These are phyloP conservation scores for Calonectria montana DNA, from an alignment of 2,329 filamentous ascomycete genomes.

Conservation along the genomic window DNA sequence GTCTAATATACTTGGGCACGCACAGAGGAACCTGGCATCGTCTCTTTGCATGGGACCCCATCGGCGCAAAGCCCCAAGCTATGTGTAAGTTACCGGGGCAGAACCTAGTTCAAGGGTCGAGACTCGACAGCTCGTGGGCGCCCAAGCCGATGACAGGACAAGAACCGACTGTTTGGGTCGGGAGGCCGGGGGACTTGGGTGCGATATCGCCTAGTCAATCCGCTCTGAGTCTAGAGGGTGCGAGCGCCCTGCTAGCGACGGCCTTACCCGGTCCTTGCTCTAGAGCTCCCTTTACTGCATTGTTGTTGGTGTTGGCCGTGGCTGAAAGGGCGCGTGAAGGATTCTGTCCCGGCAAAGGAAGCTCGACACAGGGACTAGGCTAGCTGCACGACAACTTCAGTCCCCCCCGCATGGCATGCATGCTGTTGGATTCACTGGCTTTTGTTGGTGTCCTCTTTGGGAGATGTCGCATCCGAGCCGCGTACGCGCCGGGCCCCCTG, in stretches of 20 bases:
- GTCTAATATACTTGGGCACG: slow-evolving; percentile 1
- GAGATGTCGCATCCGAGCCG: slow-evolving; percentile 36
- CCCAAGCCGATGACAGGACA: slow-evolving; percentile 7
- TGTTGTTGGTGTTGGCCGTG: slow-evolving; percentile 13
- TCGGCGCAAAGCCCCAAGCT: slow-evolving; percentile 28
- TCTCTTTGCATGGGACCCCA: slow-evolving; percentile 15
- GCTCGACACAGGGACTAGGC: neutral
- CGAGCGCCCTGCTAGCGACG: slow-evolving; percentile 2
- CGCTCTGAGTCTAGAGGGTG: slow-evolving; percentile 33
- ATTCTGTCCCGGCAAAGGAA: slow-evolving; percentile 13
- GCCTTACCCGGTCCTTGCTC: slow-evolving; percentile 10
- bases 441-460: slow-evolving; percentile 6
- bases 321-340: slow-evolving; percentile 16
- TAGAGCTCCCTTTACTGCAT: neutral
- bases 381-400: slow-evolving; percentile 9
- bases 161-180: slow-evolving; percentile 44
- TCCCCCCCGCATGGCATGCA: slow-evolving; percentile 10
- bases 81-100: slow-evolving; percentile 35
- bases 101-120: slow-evolving; percentile 22
- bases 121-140: slow-evolving; percentile 22
- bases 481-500: slow-evolving; percentile 24
- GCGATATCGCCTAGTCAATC: slow-evolving; percentile 32
- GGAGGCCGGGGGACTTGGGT: slow-evolving; percentile 29
- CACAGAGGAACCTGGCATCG: slow-evolving; percentile 20
- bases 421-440: slow-evolving; percentile 15